Base-by-base conservation (phyloP, 1,284 basidiomycete species). In the Serendipita sp. region DNA sequence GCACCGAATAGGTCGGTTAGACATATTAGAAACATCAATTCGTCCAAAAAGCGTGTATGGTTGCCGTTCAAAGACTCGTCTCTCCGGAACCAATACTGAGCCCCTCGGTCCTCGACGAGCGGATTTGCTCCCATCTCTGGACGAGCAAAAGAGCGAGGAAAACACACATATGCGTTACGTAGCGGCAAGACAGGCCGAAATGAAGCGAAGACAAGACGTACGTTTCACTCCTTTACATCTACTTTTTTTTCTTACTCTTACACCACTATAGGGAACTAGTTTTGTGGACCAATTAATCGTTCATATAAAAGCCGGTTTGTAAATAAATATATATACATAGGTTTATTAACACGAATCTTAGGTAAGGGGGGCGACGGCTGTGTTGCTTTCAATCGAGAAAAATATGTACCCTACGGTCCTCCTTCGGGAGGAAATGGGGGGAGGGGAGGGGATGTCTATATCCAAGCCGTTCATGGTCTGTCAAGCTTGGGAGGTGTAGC, bases 381-480 rank as follows among this genome's bases (percentile, higher is more conserved):
- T 65, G 85, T 86, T 13, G 88, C 89, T 2, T 91, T 93, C 68
- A 84, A 89, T 68, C 83, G 85, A 64, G 87, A 89, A 74, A 88
- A 87, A 70, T 88, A 79, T 73, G 82, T 82, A 65, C 81, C 85
- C 0, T 82, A 83, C 65, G 91, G 92, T 0, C 90, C 91, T 0
- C 90, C 93, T 0, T 91, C 89, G 8, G 93, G 93, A 1, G 93
- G 93, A 0, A 88, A 88, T 66, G 93, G 94, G 17, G 93, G 92
- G 0, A 80, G 81, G 55, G 94, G 93, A 30, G 92, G 90, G 1
- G 84, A 88, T 66, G 83, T 97, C 35, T 92, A 91, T 71, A 80
- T 97, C 66, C 74, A 83, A 53, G 88, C 92, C 1, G 85, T 87
- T 0, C 77, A 84, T 0, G 78, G 82, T 41, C 75, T 96, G 12